Percentiles rank a stretch among this genome's conserved stretches.
These are phyloP conservation scores for Hypoxylon sp. DNA, from an alignment of 2,329 filamentous ascomycete genomes.

Conservation along the genomic window DNA sequence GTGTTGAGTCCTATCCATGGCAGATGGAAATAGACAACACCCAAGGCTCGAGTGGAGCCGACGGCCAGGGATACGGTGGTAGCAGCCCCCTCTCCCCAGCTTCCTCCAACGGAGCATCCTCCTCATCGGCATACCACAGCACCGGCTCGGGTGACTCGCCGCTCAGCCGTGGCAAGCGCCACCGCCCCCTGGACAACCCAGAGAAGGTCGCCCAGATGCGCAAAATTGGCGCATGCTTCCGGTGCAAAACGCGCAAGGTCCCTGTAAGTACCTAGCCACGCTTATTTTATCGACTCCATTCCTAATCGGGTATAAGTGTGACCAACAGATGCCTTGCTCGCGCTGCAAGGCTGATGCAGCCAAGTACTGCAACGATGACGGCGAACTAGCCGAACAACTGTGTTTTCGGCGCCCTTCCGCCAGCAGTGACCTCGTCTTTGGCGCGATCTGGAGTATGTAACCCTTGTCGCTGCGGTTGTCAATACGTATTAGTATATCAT, in stretches of 20 bases:
- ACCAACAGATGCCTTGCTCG: constrained; percentile 55
- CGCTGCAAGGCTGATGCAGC: constrained; percentile 45
- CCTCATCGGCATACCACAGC: constrained; percentile 35
- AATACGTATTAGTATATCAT: not conserved
- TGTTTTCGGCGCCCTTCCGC: constrained; percentile 44
- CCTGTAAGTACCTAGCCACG: constrained; percentile 57
- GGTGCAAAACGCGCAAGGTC: constrained; percentile 62
- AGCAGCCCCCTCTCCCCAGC: constrained; percentile 44
- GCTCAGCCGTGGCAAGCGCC: constrained; percentile 48
- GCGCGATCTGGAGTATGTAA: constrained; percentile 45
- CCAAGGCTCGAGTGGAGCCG: constrained; percentile 35
- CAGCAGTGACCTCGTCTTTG: constrained; percentile 42
- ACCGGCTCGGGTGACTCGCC: constrained; percentile 38
- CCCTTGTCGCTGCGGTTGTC: constrained; percentile 7
- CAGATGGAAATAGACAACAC: constrained; percentile 49
- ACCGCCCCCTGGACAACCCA: constrained; percentile 48
- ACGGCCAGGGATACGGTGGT: constrained; percentile 37
- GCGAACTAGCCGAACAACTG: constrained; percentile 47
- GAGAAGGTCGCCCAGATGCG: constrained; percentile 63
- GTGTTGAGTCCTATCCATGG: constrained; percentile 46
- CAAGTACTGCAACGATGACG: constrained; percentile 42
- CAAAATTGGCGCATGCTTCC: constrained; percentile 62
- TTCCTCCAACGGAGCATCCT: constrained; percentile 37
- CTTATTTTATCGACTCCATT: constrained; percentile 38
- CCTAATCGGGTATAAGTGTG: constrained; percentile 49